Conservation (phyloP, 2,329 filamentous ascomycete genomes). For the Cladosporium sp. region DNA sequence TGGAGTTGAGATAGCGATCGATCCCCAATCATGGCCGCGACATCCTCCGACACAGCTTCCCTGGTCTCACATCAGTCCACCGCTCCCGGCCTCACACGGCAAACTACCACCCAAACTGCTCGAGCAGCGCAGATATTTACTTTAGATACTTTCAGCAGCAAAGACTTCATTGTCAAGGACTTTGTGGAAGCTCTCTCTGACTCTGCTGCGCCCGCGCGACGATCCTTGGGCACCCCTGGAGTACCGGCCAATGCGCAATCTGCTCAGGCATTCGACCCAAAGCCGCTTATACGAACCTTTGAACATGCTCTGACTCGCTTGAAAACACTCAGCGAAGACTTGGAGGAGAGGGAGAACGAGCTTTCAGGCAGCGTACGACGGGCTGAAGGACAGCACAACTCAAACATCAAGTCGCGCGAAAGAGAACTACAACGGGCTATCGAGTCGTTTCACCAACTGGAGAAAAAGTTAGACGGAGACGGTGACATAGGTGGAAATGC, state of each 20-base stretch:
- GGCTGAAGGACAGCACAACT: constrained; percentile 86
- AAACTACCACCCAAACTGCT: constrained; percentile 22
- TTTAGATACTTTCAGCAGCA: constrained; percentile 64
- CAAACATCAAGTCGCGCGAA: constrained; percentile 82
- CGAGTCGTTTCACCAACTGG: constrained; percentile 83
- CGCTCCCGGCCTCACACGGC: constrained; percentile 17
- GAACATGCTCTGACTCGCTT: constrained; percentile 70
- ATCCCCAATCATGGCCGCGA: constrained; percentile 29
- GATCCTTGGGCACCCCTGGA: constrained; percentile 55
- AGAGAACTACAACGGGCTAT: constrained; percentile 89
- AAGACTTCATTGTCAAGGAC: constrained; percentile 95
- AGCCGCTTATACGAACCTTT: constrained; percentile 92
- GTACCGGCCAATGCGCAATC: constrained; percentile 29
- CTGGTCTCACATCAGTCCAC: constrained; percentile 33
- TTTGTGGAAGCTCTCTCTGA: constrained; percentile 94
- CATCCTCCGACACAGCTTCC: constrained; percentile 38
- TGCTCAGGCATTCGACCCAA: constrained; percentile 70
- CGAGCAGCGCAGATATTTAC: constrained; percentile 56
- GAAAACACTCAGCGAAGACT: constrained; percentile 68
- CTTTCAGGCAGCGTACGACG: constrained; percentile 82
- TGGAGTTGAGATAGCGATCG: constrained; percentile 10
- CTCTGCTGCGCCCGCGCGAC: constrained; percentile 70
- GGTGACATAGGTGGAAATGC: constrained; percentile 69
- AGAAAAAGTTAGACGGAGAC: constrained; percentile 64
- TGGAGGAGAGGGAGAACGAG: constrained; percentile 87